A percentile compares a stretch with the other conserved stretches of the same genome.
These are phyloP conservation scores for Aspergillus funiculosus DNA, from an alignment of 495 filamentous ascomycete genomes.

Conservation along the genomic window DNA sequence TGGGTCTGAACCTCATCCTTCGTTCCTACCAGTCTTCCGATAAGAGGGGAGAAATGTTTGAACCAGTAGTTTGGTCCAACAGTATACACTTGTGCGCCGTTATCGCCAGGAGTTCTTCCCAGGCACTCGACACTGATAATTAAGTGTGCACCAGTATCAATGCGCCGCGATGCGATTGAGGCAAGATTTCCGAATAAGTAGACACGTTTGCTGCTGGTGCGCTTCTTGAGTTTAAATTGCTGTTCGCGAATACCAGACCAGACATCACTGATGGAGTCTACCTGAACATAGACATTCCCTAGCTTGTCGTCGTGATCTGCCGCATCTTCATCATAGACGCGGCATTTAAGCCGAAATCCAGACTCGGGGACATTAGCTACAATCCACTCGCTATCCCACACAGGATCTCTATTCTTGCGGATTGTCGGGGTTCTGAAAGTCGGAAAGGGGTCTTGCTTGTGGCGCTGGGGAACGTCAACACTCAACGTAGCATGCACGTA, in stretches of 20 bases:
- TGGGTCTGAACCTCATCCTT: slow-evolving; percentile 54
- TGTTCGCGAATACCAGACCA: slow-evolving; percentile 65
- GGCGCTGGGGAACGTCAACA: slow-evolving; percentile 57
- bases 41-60: slow-evolving; percentile 82
- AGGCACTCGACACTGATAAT: slow-evolving; percentile 66
- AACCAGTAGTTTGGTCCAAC: slow-evolving; percentile 70
- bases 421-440: slow-evolving; percentile 72
- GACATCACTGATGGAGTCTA: slow-evolving; percentile 49
- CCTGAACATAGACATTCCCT: slow-evolving; percentile 69
- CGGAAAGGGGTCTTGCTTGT: slow-evolving; percentile 72
- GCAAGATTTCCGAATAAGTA: slow-evolving; percentile 65
- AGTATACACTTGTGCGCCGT: slow-evolving; percentile 75
- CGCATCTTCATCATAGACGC: slow-evolving; percentile 83
- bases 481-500: slow-evolving; percentile 67
- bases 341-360: slow-evolving; percentile 74
- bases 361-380: slow-evolving; percentile 75
- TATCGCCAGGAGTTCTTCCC: slow-evolving; percentile 62
- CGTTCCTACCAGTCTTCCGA: slow-evolving; percentile 72
- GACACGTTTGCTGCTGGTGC: slow-evolving; percentile 77
- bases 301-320: slow-evolving; percentile 82
- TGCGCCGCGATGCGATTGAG: slow-evolving; percentile 47
- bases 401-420: slow-evolving; percentile 60
- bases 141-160: slow-evolving; percentile 55
- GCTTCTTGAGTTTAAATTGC: slow-evolving; percentile 69
- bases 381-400: slow-evolving; percentile 81